Evolutionary conservation across 23 red algal species (phyloP), one percentile per base, ranked within the genome.

Genomic region (Gracilaria domingensis): DNA sequence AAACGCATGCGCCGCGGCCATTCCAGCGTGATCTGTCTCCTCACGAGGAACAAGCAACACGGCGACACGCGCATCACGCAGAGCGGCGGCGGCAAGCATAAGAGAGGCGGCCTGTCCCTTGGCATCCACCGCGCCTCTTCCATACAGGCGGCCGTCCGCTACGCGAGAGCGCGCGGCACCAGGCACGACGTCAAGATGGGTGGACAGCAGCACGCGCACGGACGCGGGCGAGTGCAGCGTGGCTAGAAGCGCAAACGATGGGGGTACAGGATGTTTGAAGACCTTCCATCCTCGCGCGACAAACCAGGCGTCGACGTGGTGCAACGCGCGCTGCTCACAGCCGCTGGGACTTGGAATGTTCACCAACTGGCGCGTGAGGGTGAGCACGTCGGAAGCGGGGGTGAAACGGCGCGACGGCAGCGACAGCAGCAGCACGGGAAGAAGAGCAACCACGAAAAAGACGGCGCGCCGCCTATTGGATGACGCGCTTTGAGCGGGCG

Each of bases 1-100:
- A 53, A 90, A 71, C 14, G 48, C 87, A 38, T 72, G 65, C 23
- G 90, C 65, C 11, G 80, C 69, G 40, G 82, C 82, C 80, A 93
- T 85, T 2, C 90, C 90, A 36, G 48, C 73, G 62, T 93, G 90
- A 51, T 93, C 90, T 2, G 81, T 75, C 90, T 93, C 90, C 66
- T 93, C 90, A 14, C 90, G 79, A 75, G 59, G 82, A 53, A 93
- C 90, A 54, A 93, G 81, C 67, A 93, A 45, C 8, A 86, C 26
- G 2, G 53, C 90, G 12, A 93, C 81, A 14, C 80, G 66, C 6
- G 25, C 36, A 33, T 85, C 81, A 3, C 24, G 47, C 33, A 93
- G 32, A 47, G 59, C 38, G 24, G 57, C 66, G 16, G 66, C 69
- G 13, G 90, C 65, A 57, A 93, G 33, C 67, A 93, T 79, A 53